These are phyloP conservation scores for Talaromyces sp. DNA, from an alignment of 2,329 filamentous ascomycete species.

Conservation along the genomic window DNA sequence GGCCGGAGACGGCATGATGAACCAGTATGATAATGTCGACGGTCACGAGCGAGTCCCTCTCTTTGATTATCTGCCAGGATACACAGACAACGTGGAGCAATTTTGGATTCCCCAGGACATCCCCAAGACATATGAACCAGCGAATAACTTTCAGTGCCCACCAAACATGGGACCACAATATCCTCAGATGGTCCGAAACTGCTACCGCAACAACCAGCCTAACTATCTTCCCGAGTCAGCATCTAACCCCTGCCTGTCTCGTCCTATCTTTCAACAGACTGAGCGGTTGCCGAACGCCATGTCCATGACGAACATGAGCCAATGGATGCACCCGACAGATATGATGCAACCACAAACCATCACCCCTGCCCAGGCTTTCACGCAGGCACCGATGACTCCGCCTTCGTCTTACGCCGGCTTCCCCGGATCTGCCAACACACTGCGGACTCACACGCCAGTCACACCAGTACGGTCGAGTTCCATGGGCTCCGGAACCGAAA, in stretches of 20 bases:
- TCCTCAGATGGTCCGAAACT: conserved; percentile 27
- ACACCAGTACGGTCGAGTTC: conserved; percentile 32
- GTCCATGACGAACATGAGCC: conserved; percentile 32
- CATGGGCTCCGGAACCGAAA: conserved; percentile 29
- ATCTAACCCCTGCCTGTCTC: conserved; percentile 33
- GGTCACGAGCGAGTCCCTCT: conserved; percentile 28
- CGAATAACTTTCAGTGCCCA: conserved; percentile 25
- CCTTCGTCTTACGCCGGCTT: conserved; percentile 34
- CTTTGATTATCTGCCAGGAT: conserved; percentile 30
- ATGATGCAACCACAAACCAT: conserved; percentile 32
- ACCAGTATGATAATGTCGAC: conserved; percentile 29
- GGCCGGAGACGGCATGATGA: conserved; percentile 24
- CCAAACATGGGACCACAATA: conserved; percentile 28
- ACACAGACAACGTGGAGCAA: conserved; percentile 32
- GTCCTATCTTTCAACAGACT: conserved; percentile 32
- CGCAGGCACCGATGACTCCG: conserved; percentile 27
- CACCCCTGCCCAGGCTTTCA: conserved; percentile 28
- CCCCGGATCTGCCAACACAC: conserved; percentile 24
- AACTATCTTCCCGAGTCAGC: conserved; percentile 32
- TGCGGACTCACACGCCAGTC: conserved; percentile 31
- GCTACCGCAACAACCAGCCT: conserved; percentile 26
- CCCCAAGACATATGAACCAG: conserved; percentile 30
- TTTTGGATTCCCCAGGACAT: conserved; percentile 32
- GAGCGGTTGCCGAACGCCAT: conserved; percentile 29
- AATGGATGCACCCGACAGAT: conserved; percentile 29